Evolutionary conservation across 2,329 filamentous ascomycete species (phyloP), one percentile per base, ranked within the genome.

Genomic region (Fusarium penzigii): DNA sequence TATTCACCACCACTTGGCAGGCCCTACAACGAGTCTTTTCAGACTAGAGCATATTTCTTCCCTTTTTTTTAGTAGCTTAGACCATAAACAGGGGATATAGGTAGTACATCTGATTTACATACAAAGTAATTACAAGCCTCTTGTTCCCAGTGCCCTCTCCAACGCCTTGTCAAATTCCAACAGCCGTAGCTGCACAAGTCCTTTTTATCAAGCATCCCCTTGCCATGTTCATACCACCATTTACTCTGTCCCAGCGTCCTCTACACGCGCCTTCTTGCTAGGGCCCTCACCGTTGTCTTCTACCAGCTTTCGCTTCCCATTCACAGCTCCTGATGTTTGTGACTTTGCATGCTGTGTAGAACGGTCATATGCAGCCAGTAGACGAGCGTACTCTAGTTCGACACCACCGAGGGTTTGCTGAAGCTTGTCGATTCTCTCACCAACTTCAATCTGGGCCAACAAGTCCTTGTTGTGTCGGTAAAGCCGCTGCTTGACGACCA

Each of bases 401-500:
- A 93, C 87, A 44, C 81, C 82, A 14, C 79, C 75, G 17, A 92
- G 74, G 0, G 87, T 87, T 59, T 88, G 81, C 45, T 89, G 82
- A 4, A 95, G 75, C 75, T 88, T 90, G 51, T 89, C 81, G 8
- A 88, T 82, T 36, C 88, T 80, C 68, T 93, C 89, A 0, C 74
- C 69, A 6, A 76, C 75, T 49, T 90, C 88, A 39, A 93, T 73
- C 69, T 92, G 86, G 38, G 82, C 80, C 12, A 95, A 77, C 3
- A 82, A 72, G 61, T 92, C 87, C 51, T 80, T 81, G 65, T 94
- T 93, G 63, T 91, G 88, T 42, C 82, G 79, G 67, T 89, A 92
- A 5, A 95, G 75, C 36, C 90, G 78, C 63, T 89, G 82, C 73
- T 94, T 94, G n/a, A 87, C 83, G 40, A 90, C 76, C 20, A 93